phyloP scores from a whole-genome alignment of 2,329 filamentous ascomycete species.

The Paecilomyces variotii region DNA sequence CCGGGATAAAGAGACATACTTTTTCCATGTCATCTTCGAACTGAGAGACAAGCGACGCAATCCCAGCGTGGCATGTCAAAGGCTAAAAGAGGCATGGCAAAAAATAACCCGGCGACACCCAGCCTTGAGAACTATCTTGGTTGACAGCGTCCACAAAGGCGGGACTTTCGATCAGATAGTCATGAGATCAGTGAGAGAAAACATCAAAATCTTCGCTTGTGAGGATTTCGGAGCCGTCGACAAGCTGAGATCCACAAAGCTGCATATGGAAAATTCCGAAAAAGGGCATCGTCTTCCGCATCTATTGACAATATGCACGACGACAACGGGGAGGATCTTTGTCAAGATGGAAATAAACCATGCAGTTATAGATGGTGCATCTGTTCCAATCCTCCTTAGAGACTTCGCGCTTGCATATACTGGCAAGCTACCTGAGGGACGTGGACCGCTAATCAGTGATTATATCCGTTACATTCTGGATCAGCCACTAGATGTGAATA shows the following conservation, averaged over 20 bases:
- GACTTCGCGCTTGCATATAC: slow-evolving; percentile 27
- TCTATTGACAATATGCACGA: slow-evolving; percentile 27
- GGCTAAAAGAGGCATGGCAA: slow-evolving; percentile 25
- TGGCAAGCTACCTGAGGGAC: slow-evolving; percentile 15
- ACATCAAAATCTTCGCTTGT: slow-evolving; percentile 22
- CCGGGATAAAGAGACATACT: slow-evolving; percentile 26
- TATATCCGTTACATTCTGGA: slow-evolving; percentile 29
- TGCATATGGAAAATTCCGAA: slow-evolving; percentile 16
- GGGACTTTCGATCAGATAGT: slow-evolving; percentile 32
- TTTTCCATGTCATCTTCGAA: slow-evolving; percentile 29
- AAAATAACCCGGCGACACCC: slow-evolving; percentile 24
- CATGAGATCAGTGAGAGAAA: slow-evolving; percentile 17
- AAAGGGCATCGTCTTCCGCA: slow-evolving; percentile 23
- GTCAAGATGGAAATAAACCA: slow-evolving; percentile 32
- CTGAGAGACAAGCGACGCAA: slow-evolving; percentile 14
- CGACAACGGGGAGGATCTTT: slow-evolving; percentile 19
- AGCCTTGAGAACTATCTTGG: slow-evolving; percentile 26
- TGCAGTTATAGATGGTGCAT: slow-evolving; percentile 29
- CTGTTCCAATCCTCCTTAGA: slow-evolving; percentile 23
- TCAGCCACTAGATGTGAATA: slow-evolving; percentile 15
- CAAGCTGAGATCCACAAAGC: slow-evolving; percentile 19
- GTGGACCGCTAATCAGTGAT: slow-evolving; percentile 26
- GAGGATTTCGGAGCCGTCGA: slow-evolving; percentile 19
- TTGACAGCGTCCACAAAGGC: slow-evolving; percentile 25
- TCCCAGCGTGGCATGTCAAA: slow-evolving; percentile 15